Conservation (phyloP, 1,139 yeast genomes). For the Pichia sp. region DNA sequence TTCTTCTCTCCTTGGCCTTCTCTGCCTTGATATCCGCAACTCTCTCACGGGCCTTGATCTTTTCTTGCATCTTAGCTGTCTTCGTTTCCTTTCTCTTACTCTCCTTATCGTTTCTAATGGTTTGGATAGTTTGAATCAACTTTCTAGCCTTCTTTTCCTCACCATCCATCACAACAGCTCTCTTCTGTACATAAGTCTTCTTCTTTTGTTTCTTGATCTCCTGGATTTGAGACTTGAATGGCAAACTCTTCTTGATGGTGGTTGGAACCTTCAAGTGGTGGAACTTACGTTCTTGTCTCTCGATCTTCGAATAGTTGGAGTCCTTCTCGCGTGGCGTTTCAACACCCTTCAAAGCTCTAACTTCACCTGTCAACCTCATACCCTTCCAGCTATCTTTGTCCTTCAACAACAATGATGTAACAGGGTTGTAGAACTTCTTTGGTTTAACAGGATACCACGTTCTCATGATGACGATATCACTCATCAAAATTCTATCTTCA, state of each 20-base stretch:
- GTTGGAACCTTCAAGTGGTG: slow-evolving; percentile 84
- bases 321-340: slow-evolving; percentile 50
- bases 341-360: slow-evolving; percentile 68
- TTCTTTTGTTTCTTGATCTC: slow-evolving; percentile 85
- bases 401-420: slow-evolving; percentile 71
- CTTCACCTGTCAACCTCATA: slow-evolving; percentile 91
- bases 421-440: slow-evolving; percentile 91
- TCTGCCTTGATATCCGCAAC: slow-evolving; percentile 64
- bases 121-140: slow-evolving; percentile 78
- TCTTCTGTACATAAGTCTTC: slow-evolving; percentile 75
- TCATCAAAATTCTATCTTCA: slow-evolving; percentile 88
- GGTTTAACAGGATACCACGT: slow-evolving; percentile 97
- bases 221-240: slow-evolving; percentile 85
- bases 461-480: slow-evolving; percentile 82
- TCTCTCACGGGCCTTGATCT: slow-evolving; percentile 68
- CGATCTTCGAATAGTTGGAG: slow-evolving; percentile 70
- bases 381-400: slow-evolving; percentile 91
- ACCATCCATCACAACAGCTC: slow-evolving; percentile 90
- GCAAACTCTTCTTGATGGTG: slow-evolving; percentile 66
- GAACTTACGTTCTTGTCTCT: slow-evolving; percentile 80
- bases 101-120: slow-evolving; percentile 81
- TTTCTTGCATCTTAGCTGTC: slow-evolving; percentile 66
- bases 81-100: slow-evolving; percentile 70
- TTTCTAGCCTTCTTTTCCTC: slow-evolving; percentile 93
- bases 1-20: slow-evolving; percentile 77